Base-by-base conservation (phyloP, 2,329 filamentous ascomycete genomes). In the Pseudogymnoascus sp. region DNA sequence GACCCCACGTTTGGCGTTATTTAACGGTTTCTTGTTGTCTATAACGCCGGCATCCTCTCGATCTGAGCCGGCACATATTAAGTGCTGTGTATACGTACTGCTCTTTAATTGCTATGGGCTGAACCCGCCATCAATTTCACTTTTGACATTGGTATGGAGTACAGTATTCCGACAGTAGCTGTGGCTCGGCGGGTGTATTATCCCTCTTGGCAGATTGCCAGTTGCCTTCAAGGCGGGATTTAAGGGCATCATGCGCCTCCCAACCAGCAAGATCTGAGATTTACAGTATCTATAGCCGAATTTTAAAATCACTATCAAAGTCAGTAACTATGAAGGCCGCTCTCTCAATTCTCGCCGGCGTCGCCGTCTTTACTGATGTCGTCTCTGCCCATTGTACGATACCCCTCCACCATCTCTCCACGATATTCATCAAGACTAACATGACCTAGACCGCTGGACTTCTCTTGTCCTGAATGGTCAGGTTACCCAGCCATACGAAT, bases 401-500 rank as follows among this genome's bases (percentile, higher is more conserved):
- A 8, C 36, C 36, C 36, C 36, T 9, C 4, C 15, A 15, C 36
- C 36, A 13, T 15, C 36, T 39, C 36, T 39, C 36, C 36, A 39
- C 36, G n/a, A 15, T 39, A 15, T 39, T 8, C n/a, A 39, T 39
- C 13, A 6, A 39, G n/a, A 15, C 36, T 39, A 39, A 39, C 36
- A 39, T 39, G 13, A 5, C 36, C n/a, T 7, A 39, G 36, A 62
- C 36, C 35, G 42, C 55, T 62, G 59, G 52, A 33, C 25, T 13
- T 29, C 55, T 13, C 61, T 62, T 15, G 59, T 62, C 27, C 33
- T 62, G n/a, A 62, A 77, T 76, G 75, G 79, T 59, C 69, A 71
- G 1, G 72, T 77, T 0, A 76, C 78, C 12, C 78, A 77, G 3
- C 79, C 75, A 1, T 86, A 85, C 68, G 68, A 72, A 25, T 79